Evolutionary conservation across 164 flowering plant genomes (phyloP).

Genomic region (Piper betle): DNA sequence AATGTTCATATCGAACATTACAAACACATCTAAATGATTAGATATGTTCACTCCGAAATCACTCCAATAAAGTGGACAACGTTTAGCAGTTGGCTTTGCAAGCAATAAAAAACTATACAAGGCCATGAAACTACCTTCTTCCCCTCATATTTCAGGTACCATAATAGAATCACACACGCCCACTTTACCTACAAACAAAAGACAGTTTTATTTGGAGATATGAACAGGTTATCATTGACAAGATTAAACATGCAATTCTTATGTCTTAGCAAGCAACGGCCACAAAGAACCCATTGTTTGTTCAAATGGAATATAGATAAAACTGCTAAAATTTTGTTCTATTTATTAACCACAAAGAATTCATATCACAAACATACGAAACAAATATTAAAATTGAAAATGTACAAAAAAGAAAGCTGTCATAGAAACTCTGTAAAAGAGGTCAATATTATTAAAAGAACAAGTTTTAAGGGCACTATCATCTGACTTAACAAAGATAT

Average conservation of each 20-base stretch:
- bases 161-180: slow-evolving; percentile 71
- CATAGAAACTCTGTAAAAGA: too few relatives aligned
- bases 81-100: slow-evolving; percentile 14
- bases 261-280: not conserved
- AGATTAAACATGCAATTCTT: slow-evolving; percentile 33
- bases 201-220: slow-evolving; percentile 78
- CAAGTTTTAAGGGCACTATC: too few relatives aligned
- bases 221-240: slow-evolving; percentile 54
- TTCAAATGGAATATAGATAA: too few relatives aligned
- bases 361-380: too few relatives aligned
- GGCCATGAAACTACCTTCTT: slow-evolving; percentile 89
- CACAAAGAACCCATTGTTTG: not conserved
- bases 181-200: slow-evolving; percentile 97
- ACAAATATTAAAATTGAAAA: too few relatives aligned
- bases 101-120: slow-evolving; percentile 21
- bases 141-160: slow-evolving; percentile 93
- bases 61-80: slow-evolving; percentile 2
- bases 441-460: too few relatives aligned
- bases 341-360: too few relatives aligned
- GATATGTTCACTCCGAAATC: not conserved
- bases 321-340: too few relatives aligned
- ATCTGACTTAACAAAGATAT: too few relatives aligned
- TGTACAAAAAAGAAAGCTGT: too few relatives aligned
- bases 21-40: too few relatives aligned
- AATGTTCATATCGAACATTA: too few relatives aligned